Conservation (phyloP, 345 rosid genomes). For the Pseudoturritis turrita region DNA sequence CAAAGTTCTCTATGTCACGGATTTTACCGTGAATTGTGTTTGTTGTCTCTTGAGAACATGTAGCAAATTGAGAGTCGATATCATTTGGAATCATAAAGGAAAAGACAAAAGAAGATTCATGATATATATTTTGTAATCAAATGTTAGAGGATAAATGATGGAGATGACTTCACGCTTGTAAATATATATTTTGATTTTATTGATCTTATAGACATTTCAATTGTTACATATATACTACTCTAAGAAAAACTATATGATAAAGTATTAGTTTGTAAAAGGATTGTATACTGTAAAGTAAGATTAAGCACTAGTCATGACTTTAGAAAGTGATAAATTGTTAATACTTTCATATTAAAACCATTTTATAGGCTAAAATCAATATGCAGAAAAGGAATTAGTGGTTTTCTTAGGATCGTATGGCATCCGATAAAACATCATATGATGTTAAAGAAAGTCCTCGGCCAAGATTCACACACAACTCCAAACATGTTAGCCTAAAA, state of each 20-base stretch:
- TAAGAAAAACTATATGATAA: not conserved
- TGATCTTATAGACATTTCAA: not conserved
- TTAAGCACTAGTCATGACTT: conserved; percentile 5
- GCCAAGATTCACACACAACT: not conserved
- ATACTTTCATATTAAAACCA: not conserved
- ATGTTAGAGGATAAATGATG: conserved; percentile 20
- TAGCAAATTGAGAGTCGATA: conserved; percentile 14
- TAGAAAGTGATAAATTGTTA: conserved; percentile 6
- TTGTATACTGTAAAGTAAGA: conserved; percentile 1
- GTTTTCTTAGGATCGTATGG: not conserved
- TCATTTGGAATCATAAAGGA: conserved; percentile 27
- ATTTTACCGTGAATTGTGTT: not conserved
- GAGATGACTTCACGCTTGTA: conserved; percentile 26
- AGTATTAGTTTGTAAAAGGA: not conserved
- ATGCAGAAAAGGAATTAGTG: not conserved
- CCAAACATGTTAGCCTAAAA: too few species aligned
- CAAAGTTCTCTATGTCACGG: not conserved
- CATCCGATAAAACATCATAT: not conserved
- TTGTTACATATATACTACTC: not conserved
- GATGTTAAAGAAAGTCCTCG: not conserved
- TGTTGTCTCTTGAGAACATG: conserved; percentile 1
- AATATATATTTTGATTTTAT: not conserved
- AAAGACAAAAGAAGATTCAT: conserved; percentile 28
- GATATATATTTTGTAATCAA: conserved; percentile 18
- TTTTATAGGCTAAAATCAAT: not conserved